These are phyloP conservation scores for Boletus barrowsii DNA, from an alignment of 768 basidiomycete genomes.

Conservation along the genomic window DNA sequence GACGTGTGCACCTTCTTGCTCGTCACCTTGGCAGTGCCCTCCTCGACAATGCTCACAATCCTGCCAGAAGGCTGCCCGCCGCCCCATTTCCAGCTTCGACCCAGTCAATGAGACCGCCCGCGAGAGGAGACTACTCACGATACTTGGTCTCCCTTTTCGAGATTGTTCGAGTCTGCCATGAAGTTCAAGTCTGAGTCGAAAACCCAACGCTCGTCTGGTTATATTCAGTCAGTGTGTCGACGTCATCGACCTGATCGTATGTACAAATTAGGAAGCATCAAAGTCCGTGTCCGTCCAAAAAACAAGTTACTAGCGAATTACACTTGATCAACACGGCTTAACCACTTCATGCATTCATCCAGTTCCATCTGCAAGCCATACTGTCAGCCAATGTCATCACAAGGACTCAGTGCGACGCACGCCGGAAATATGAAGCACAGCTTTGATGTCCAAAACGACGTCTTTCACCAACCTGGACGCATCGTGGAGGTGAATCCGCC, in stretches of 20 bases:
- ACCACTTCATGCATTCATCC: slow-evolving; percentile 24
- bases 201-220: neutral
- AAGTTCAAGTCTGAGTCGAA: neutral
- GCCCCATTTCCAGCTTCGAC: slow-evolving; percentile 38
- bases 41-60: slow-evolving; percentile 40
- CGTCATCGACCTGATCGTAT: slow-evolving; percentile 12
- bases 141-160: slow-evolving; percentile 34
- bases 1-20: slow-evolving; percentile 41
- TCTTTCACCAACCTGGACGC: slow-evolving; percentile 6
- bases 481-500: slow-evolving; percentile 11
- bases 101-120: neutral
- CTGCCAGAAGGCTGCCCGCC: slow-evolving; percentile 31
- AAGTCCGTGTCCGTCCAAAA: neutral
- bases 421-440: slow-evolving; percentile 20
- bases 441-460: slow-evolving; percentile 24
- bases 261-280: slow-evolving; percentile 11
- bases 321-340: slow-evolving; percentile 9
- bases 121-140: slow-evolving; percentile 26
- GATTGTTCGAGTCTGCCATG: slow-evolving; percentile 21
- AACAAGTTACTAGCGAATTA: neutral
- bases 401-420: slow-evolving; percentile 14
- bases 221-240: neutral
- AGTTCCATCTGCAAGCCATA: slow-evolving; percentile 20
- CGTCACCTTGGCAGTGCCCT: slow-evolving; percentile 42
- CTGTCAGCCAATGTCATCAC: neutral